These are phyloP conservation scores for Hemileia vastatrix DNA, from an alignment of 1,284 basidiomycete species.

Conservation along the genomic window DNA sequence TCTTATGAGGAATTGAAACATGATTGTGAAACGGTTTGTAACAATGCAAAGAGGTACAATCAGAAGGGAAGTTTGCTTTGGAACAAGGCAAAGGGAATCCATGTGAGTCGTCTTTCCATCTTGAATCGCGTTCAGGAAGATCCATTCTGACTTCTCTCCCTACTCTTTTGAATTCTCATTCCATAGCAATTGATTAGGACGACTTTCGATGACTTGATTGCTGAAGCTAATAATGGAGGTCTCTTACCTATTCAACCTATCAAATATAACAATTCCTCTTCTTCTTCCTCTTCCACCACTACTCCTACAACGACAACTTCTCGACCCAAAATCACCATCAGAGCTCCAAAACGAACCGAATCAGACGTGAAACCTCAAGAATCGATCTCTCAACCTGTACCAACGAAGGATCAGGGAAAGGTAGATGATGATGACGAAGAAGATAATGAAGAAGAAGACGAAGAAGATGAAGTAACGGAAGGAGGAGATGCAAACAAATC, in stretches of 20 bases:
- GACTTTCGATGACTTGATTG: too few relatives aligned
- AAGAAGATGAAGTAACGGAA: too few relatives aligned
- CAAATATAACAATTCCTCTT: not conserved
- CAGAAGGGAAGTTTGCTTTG: constrained; percentile 26
- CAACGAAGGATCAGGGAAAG: constrained; percentile 7
- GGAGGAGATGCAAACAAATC: not conserved
- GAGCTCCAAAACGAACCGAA: not conserved
- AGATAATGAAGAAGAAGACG: constrained; percentile 5
- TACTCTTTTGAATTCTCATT: too few relatives aligned
- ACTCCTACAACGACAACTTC: not conserved
- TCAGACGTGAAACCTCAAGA: not conserved
- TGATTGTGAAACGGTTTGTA: constrained; percentile 33
- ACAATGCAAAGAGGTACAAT: constrained; percentile 36
- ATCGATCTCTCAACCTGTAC: not conserved
- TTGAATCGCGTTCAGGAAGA: too few relatives aligned
- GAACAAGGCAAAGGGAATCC: too few relatives aligned
- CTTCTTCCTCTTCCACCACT: not conserved
- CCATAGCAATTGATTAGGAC: too few relatives aligned
- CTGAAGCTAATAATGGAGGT: not conserved
- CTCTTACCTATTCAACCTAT: not conserved
- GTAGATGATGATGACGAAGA: too few relatives aligned
- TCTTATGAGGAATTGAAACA: constrained; percentile 24
- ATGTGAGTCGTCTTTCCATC: too few relatives aligned
- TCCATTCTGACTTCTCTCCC: too few relatives aligned
- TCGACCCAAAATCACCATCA: not conserved